Base-by-base conservation (phyloP, 192 early-diverging fungal genomes). In the Endogone sp. region DNA sequence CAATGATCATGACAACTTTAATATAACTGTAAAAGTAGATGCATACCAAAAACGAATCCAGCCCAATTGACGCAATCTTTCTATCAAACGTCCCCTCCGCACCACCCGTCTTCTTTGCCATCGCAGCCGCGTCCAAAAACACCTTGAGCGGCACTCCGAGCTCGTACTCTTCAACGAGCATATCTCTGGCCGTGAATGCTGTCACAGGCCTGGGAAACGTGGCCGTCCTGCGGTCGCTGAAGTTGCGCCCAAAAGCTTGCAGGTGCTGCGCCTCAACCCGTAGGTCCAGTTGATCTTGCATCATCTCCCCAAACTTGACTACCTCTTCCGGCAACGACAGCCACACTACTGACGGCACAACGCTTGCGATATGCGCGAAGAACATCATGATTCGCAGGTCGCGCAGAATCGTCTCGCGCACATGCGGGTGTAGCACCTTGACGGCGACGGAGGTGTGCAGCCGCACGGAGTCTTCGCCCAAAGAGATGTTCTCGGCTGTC, bases 341-440 rank as follows among this genome's bases (percentile, higher is more conserved):
- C 93, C 94, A 98, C 26, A 89, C 76, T 64, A 94, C 84, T 10
- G 81, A 90, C 0, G 97, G 97, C 25, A 99, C 82, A 56, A 68
- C 54, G 24, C 87, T 79, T 4, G 96, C 73, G 27, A 90, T 24
- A 13, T 63, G 69, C 11, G 93, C 94, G 55, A 89, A 87, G 60
- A 82, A 80, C 11, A 68, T 60, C 84, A 99, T 93, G 59, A 98
- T 94, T 23, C 81, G 83, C 70, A 99, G 76, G 72, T 99, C 97
- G 9, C 88, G 81, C 4, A 75, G 63, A n/a, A 99, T 91, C 28
- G 85, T 71, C 8, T 72, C 63, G 23, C 72, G 83, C 0, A 91
- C 95, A 11, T 84, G 79, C 4, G 97, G 97, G 71, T 98, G 97
- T 28, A 97, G 75, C 20, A 99, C 88, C 72, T 99, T 99, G 67